Base-by-base conservation (phyloP, 2,329 filamentous ascomycete genomes). In the Cladosporium sp. region DNA sequence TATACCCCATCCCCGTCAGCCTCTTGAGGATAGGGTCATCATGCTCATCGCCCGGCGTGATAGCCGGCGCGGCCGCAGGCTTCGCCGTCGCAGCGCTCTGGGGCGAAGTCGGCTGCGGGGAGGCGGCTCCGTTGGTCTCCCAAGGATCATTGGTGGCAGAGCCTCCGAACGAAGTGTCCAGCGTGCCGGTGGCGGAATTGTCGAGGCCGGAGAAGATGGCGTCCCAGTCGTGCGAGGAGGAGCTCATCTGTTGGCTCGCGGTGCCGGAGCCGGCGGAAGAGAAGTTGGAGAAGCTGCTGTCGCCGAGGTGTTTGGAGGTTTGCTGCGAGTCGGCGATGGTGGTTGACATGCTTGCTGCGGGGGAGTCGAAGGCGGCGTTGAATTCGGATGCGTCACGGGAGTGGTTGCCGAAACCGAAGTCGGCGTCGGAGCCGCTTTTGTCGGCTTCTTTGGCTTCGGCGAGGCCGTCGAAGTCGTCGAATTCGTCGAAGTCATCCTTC, bases 21-120 rank as follows among this genome's bases (percentile, higher is more conserved):
- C 90, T 85, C 75, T 95, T 95, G 58, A 97, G 73, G 51, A 95
- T 92, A 7, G 89, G 87, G 65, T 97, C 92, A 64, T 97, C 92
- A 62, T 95, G 88, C 62, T 86, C 86, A 3, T 86, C 86, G 17
- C 84, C 82, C 47, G 83, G 80, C 39, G 83, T 86, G 44, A 82
- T 70, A 42, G 71, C 63, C 12, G 76, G 74, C 54, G 65, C 64
- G 15, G 50, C 19, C 41, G 45, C 18, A 12, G 52, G 48, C 22
- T 42, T 53, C 13, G 38, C 40, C 13, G 48, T 56, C 18, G 27
- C 49, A 7, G 54, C 50, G 2, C 40, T 43, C n/a, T 43, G 40
- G 2, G 47, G 47, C 12, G 51, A 51, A 11, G 45, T 54, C 30
- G 55, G 48, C 54, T 56, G 56, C 40, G 56, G 41, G 58, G 55